Base-by-base conservation (phyloP, 1,284 basidiomycete species). In the Pseudozyma thailandica region DNA sequence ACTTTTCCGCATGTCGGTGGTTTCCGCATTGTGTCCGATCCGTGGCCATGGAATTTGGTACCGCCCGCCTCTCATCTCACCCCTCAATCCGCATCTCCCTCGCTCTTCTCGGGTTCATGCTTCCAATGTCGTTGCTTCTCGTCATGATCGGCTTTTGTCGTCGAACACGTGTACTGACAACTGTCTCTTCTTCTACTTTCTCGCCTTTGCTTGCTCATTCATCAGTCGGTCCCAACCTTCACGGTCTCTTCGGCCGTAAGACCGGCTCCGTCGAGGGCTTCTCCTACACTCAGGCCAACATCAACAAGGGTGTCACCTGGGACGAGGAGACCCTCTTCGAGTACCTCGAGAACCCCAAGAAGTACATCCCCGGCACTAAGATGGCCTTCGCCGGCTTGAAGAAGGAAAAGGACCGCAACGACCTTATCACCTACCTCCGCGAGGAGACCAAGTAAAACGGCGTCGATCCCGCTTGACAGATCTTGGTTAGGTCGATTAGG, bases 251-350 rank as follows among this genome's bases (percentile, higher is more conserved):
- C 80, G 95, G 95, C 70, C 92, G 94, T 78, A 90, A 94, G 85
- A 90, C 92, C 41, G 95, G 96, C 62, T 89, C 92, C 81, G 92
- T 87, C 41, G 89, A 91, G 28, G 91, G 90, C 63, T 98, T 88
- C 89, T 90, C 90, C 13, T 98, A 96, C 88, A 95, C 94, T 53
- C 89, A 92, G 63, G 95, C 95, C 82, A 98, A 98, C 86, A 86
- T 95, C 71, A 96, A 92, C 88, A 97, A 96, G 88, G 61, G 54
- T 10, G 30, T 98, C 71, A 86, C 85, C 43, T 98, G 96, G 87
- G 84, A 87, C 33, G 90, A 92, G 84, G 51, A 89, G n/a, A 93
- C 92, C n/a, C 87, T 95, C 28, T 95, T 93, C 82, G 92, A 94
- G 69, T 94, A 94, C 85, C 89, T 94, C 62, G 83, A 82, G 86